Evolutionary conservation across 805 yeast genomes (phyloP).

Genomic region (Monosporozyma yasuniensis): DNA sequence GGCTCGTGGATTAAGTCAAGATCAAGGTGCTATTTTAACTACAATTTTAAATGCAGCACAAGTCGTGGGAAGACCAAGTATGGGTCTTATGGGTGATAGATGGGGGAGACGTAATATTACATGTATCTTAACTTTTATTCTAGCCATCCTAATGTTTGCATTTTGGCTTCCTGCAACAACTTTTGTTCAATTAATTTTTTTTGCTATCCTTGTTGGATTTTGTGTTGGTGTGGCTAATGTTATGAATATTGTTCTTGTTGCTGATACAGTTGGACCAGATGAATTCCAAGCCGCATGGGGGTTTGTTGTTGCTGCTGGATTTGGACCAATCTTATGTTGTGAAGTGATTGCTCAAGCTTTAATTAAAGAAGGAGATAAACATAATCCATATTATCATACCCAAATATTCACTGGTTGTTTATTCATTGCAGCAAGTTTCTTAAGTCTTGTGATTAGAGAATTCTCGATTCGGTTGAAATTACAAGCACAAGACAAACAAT

Average conservation of each 20-base stretch:
- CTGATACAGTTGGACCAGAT: slow-evolving; percentile 34
- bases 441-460: slow-evolving; percentile 44
- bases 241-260: slow-evolving; percentile 34
- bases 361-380: slow-evolving; percentile 20
- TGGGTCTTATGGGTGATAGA: slow-evolving; percentile 39
- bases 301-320: slow-evolving; percentile 27
- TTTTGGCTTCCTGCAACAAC: slow-evolving; percentile 43
- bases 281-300: slow-evolving; percentile 35
- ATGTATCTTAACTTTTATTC: slow-evolving; percentile 28
- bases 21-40: slow-evolving; percentile 38
- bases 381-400: slow-evolving; percentile 46
- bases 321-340: slow-evolving; percentile 33
- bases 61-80: slow-evolving; percentile 40
- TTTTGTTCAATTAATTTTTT: slow-evolving; percentile 34
- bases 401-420: slow-evolving; percentile 52
- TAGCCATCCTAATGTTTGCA: slow-evolving; percentile 34
- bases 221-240: slow-evolving; percentile 40
- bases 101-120: slow-evolving; percentile 42
- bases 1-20: slow-evolving; percentile 37
- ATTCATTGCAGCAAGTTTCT: slow-evolving; percentile 35
- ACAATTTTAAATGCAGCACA: slow-evolving; percentile 41
- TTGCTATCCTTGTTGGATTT: slow-evolving; percentile 37
- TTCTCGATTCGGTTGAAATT: neutral
- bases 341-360: slow-evolving; percentile 50
- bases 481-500: neutral